Evolutionary conservation across 164 flowering plant species (phyloP), one percentile per base, ranked within the genome.

Genomic region (Amborella trichopoda): DNA sequence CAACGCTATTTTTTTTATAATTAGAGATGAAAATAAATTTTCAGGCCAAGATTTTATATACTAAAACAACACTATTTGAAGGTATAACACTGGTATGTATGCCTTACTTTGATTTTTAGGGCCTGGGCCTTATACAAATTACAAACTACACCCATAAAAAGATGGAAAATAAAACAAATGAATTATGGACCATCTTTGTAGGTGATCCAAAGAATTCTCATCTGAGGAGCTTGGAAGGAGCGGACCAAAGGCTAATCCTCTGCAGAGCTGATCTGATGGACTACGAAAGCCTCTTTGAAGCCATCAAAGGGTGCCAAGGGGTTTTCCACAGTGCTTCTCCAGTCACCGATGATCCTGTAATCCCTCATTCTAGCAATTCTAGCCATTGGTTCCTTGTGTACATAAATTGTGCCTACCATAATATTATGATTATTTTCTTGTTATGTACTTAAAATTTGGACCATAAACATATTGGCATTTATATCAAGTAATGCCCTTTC

Each of bases 251-350:
- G 44, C 40, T 91, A 48, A 68, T 54, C 40, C 52, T 91, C 19
- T 76, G 75, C 59, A 82, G 58, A 54, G 85, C 86, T 22, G 94
- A 91, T 67, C 83, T 87, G 56, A 70, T 76, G 10, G 96, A 87
- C 55, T 82, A 48, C 44, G 73, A 77, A 54, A 59, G 79, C 43
- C 75, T 91, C 47, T 57, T 55, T 18, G 81, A 60, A 26, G 95
- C 94, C 18, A 76, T 91, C 23, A 50, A 42, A 23, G 96, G 96
- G 0, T 91, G 99, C 49, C 72, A 80, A 32, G 99, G 99, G 3
- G 96, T 91, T 56, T 82, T 87, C 66, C 99, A 91, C 67, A 80
- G 94, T 5, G 99, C 99, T 4, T 91, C 96, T 5, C 99, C 95
- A 0, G 89, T 93, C 10, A 82, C 96, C 3, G 96, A 93, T 58